Evolutionary conservation across 768 basidiomycete genomes (phyloP), one percentile per base, ranked within the genome.

Genomic region (Lyophyllum semitale): DNA sequence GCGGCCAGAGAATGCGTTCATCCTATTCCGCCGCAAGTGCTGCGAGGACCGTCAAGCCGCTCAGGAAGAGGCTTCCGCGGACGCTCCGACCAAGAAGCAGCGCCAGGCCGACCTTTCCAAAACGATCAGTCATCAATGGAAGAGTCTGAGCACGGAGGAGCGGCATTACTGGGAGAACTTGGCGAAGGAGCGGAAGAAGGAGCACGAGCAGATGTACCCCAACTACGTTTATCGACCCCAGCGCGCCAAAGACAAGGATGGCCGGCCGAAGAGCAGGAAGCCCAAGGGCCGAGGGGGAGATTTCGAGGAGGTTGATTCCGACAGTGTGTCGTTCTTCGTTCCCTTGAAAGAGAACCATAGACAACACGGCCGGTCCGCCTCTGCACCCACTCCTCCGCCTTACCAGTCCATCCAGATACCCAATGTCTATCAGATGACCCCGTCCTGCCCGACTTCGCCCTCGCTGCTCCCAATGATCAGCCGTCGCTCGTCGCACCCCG

Each of bases 1-100:
- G 71, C 84, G 89, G 40, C 89, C 89, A 1, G 87, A 89, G 73
- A 91, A 91, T 64, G 89, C 89, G 8, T 91, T 91, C 77, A 91
- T 91, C 68, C 80, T 91, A 52, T 91, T 91, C 81, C 83, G 89
- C 51, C 81, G 88, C 62, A 84, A 87, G 64, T 89, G 86, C 71
- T 89, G 85, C 71, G 85, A 88, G 70, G 85, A 88, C 48, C 82
- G 84, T 30, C 84, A 87, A 68, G 73, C 75, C 13, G 79, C 79
- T 42, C 75, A 73, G 51, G 82, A 82, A 46, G 83, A 83, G 48
- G 79, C 70, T 17, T 45, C 65, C 20, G 57, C 67, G 1, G 72
- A 71, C 15, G 69, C 71, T 1, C 77, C 82, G 4, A 68, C 79
- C 13, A 90, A 89, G 83, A 89, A 89, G 68, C 84, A 87, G 68